Percentiles rank a stretch among this genome's conserved stretches.
phyloP scores from a whole-genome alignment of 768 basidiomycete genomes.

The Leccinum variicolor region DNA sequence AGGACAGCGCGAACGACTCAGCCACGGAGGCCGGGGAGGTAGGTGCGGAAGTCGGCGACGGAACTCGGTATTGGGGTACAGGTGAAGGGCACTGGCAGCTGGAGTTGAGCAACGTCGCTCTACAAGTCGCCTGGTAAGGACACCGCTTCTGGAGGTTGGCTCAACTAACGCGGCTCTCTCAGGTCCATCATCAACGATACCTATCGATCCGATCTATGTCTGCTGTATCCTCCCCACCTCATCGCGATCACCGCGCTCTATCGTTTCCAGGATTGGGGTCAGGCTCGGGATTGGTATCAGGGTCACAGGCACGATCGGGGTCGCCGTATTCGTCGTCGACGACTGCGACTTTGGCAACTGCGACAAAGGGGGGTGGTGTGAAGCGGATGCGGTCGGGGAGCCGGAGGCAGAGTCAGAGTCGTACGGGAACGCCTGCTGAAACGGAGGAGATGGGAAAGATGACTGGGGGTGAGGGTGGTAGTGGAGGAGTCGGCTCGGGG shows the following conservation, averaged over 20 bases:
- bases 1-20: slow-evolving; percentile 39
- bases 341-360: neutral
- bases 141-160: neutral
- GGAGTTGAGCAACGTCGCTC: slow-evolving; percentile 66
- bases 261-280: slow-evolving; percentile 21
- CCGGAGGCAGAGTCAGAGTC: slow-evolving; percentile 14
- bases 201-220: slow-evolving; percentile 87
- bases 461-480: neutral
- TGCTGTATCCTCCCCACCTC: slow-evolving; percentile 91
- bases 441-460: slow-evolving; percentile 16
- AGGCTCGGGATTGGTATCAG: neutral
- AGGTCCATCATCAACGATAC: slow-evolving; percentile 98
- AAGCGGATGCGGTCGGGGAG: slow-evolving; percentile 21
- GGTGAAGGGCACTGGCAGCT: slow-evolving; percentile 79
- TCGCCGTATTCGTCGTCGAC: slow-evolving; percentile 20
- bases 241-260: slow-evolving; percentile 92
- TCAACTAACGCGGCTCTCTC: neutral
- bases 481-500: neutral
- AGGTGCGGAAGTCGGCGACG: slow-evolving; percentile 54
- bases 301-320: slow-evolving; percentile 7
- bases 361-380: slow-evolving; percentile 15
- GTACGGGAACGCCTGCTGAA: slow-evolving; percentile 26
- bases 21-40: slow-evolving; percentile 55
- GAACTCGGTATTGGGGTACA: slow-evolving; percentile 71
- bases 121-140: slow-evolving; percentile 89